Percentiles rank a stretch among this genome's conserved stretches.
Conservation (phyloP, 140 eudicot genomes). For the Stevia rebaudiana region DNA sequence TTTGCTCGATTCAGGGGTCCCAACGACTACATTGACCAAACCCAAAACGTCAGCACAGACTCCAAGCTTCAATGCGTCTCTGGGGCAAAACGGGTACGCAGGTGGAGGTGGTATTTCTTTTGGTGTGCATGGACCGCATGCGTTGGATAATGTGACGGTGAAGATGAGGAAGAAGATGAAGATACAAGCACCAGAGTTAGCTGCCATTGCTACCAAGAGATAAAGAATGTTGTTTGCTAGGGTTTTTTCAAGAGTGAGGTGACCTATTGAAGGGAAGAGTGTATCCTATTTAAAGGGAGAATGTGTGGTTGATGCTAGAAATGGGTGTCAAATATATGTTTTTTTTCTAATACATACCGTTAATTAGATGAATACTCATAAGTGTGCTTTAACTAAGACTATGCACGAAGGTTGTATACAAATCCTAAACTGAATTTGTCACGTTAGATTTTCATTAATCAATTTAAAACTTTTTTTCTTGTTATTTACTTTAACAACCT, state of each 20-base stretch:
- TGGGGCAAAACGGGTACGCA: constrained; percentile 26
- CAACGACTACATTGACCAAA: constrained; percentile 32
- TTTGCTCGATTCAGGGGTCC: constrained; percentile 28
- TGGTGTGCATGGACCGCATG: constrained; percentile 31
- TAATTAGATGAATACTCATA: background rate
- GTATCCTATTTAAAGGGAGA: constrained; percentile 30
- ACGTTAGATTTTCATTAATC: no score
- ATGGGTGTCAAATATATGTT: constrained; percentile 3
- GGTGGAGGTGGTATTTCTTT: constrained; percentile 11
- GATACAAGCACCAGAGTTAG: constrained; percentile 9
- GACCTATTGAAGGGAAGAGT: constrained; percentile 21
- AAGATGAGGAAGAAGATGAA: constrained; percentile 28
- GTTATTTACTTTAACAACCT: no score
- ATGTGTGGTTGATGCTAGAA: constrained; percentile 13
- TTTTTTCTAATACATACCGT: background rate
- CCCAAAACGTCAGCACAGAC: constrained; percentile 39
- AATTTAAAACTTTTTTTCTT: no score
- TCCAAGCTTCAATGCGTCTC: constrained; percentile 36
- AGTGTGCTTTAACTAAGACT: background rate
- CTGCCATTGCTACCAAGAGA: constrained; percentile 28
- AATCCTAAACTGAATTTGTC: no score
- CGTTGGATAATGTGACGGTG: constrained; percentile 19
- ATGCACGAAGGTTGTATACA: no score
- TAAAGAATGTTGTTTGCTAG: background rate
- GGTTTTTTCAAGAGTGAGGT: constrained; percentile 14